Evolutionary conservation across 805 yeast species (phyloP), one percentile per base, ranked within the genome.

Genomic region (Candida tammaniensis): DNA sequence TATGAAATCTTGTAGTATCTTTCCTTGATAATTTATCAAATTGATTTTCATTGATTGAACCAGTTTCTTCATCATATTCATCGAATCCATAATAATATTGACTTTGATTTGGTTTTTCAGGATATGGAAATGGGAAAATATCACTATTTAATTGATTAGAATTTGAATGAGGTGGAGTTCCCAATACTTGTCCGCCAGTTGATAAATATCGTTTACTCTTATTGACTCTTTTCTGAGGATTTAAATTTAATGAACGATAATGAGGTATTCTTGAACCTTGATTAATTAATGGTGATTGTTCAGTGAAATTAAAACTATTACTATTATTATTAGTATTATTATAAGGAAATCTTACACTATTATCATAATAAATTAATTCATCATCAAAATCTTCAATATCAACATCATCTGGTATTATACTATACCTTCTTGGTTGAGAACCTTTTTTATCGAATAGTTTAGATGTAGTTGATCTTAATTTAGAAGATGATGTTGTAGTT

Each of bases 381-480:
- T 72, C 81, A 41, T 73, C 80, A 39, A 68, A 68, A 35, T 68
- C 76, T 36, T 75, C 82, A 27, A 68, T 68, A 42, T 70, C 78
- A 13, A 66, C 69, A 51, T 78, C 79, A 48, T 78, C 82, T 0
- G 83, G 83, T 2, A 78, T 74, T 14, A 83, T 85, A 14, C 88
- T 80, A 48, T 83, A 82, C 21, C 88, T 62, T 49, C 89, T 68
- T 5, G 86, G 77, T 30, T 80, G 83, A 0, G 82, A 76, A 1
- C 86, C 88, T 46, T 77, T 81, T 9, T 77, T 73, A 47, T 83
- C 91, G 55, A 84, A 83, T 5, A 83, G 59, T 42, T 80, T 80
- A 1, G 88, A 81, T 0, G 88, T 80, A 1, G 87, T 82, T 2
- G 88, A 77, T 25, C 84, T 56, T 28, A 78, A 58, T 33, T 71